These are phyloP conservation scores for Verbascum thapsus DNA, from an alignment of 257 asterid species.

Conservation along the genomic window DNA sequence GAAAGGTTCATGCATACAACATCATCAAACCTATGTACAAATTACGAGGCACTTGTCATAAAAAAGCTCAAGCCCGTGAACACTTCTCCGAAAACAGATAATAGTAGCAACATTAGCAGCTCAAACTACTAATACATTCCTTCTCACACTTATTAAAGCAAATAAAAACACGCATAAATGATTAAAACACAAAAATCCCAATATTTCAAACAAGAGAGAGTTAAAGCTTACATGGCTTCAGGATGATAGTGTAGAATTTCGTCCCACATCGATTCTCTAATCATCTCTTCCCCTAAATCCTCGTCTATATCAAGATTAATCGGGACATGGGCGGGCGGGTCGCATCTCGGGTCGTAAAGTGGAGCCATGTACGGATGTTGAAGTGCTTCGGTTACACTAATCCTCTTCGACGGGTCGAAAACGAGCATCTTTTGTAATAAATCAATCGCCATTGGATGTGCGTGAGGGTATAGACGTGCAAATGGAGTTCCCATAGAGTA, in stretches of 20 bases:
- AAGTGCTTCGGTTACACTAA: conserved; percentile 61
- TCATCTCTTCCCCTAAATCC: conserved; percentile 59
- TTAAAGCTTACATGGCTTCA: conserved; percentile 36
- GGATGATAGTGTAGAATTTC: conserved; percentile 65
- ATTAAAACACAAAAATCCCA: neutral
- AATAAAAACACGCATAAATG: conserved; percentile 7
- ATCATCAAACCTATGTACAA: conserved; percentile 48
- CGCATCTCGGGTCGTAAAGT: conserved; percentile 55
- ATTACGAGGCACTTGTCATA: conserved; percentile 28
- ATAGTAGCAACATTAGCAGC: conserved; percentile 38
- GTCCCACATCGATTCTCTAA: conserved; percentile 63
- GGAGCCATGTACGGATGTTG: conserved; percentile 72
- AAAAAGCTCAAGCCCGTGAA: conserved; percentile 28
- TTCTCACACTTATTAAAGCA: conserved; percentile 36
- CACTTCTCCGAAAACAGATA: conserved; percentile 27
- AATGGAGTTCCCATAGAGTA: conserved; percentile 50
- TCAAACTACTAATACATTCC: conserved; percentile 43
- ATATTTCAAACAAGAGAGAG: conserved; percentile 17
- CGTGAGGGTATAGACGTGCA: conserved; percentile 52
- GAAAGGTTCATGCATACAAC: conserved; percentile 33
- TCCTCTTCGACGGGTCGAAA: conserved; percentile 67
- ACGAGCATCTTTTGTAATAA: conserved; percentile 61
- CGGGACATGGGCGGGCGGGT: conserved; percentile 58
- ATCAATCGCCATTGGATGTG: conserved; percentile 62
- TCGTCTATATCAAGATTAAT: conserved; percentile 63